Base-by-base conservation (phyloP, 441 rosid genomes). In the Brassica hybrid region DNA sequence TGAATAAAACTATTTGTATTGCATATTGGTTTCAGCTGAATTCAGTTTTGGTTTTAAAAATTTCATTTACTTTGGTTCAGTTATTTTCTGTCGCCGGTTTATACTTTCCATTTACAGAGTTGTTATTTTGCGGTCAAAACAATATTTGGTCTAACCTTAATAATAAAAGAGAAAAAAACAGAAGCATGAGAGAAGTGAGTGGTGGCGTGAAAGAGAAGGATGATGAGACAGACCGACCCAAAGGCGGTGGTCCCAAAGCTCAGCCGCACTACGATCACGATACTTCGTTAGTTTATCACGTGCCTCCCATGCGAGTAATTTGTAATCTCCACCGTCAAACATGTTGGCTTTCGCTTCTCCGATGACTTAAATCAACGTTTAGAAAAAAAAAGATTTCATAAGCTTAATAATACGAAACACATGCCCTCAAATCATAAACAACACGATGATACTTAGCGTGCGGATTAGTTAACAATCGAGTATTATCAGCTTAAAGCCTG, bases 371-470 rank as follows among this genome's bases (percentile, higher is more conserved):
- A 30, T 30, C 34, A 30, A 30, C 34, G 34, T 30, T 30, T 30
- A 30, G 34, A 30, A 30, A 5, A 30, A 25, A 30, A 30, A 30
- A 30, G 34, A 30, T 30, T 30, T 30, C 34, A 30, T 30, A 30
- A 30, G 34, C 34, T 30, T 30, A 30, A 30, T 30, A 30, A 30
- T 30, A 30, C 34, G 34, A 30, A 30, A 30, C 34, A 30, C 34
- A 30, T 30, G 34, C 34, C 34, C 34, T 30, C 34, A 30, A 30
- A 30, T 30, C 34, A 30, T 30, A 30, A 30, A 79, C n/a, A 74
- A 75, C 72, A 79, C 73, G 64, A 80, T 69, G 83, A 75, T 80
- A 80, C 83, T 80, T 80, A 80, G 83, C 79, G 83, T 80, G 83
- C 79, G 79, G 79, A 75, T 75, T 80, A 80, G 79, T 70, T 27